Base-by-base conservation (phyloP, 257 asterid genomes). In the Solanum ossicruentum region DNA sequence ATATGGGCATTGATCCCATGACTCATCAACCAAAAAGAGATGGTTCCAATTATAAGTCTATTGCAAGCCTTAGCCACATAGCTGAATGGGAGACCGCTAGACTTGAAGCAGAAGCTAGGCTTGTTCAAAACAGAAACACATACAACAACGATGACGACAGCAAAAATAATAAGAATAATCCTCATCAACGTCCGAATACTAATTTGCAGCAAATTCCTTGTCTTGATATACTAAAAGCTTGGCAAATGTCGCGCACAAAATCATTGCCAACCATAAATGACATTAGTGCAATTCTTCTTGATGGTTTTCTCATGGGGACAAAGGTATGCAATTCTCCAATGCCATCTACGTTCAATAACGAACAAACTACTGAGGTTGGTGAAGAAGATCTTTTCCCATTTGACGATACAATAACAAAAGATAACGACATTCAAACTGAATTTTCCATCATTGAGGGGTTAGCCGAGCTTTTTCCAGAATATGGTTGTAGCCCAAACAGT, bases 71-170 rank as follows among this genome's bases (percentile, higher is more conserved):
- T 21, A 71, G 69, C 54, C 91, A 89, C 73, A 83, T 87, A 83
- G 89, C 87, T 28, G 89, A 89, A 23, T 89, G 91, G 89, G 91
- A 89, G 47, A 87, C 65, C 28, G 88, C 91, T 79, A 60, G 89
- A 21, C 88, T 87, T 11, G 86, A 89, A 87, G 91, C 91, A 12
- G 91, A 88, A 83, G 88, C 89, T 2, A 63, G 89, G 3, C 85
- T 84, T 3, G 87, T 69, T 39, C 84, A 72, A 3, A 86, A 86
- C n/a, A 28, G n/a, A 66, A 66, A n/a, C 45, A 66, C 21, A 13
- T 3, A 15, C 57, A 23, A 36, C 28, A 10, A 70, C 13, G 1
- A 8, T 16, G 1, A 21, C 57, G 18, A 8, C 28, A 10, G 41
- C 13, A 4, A 8, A 51, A 1, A 21, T 0, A 15, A 13, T 49